A percentile compares a stretch with the other conserved stretches of the same genome.
Evolutionary conservation across 2,329 filamentous ascomycete genomes (phyloP).

Genomic region (Botrytis hyacinthi): DNA sequence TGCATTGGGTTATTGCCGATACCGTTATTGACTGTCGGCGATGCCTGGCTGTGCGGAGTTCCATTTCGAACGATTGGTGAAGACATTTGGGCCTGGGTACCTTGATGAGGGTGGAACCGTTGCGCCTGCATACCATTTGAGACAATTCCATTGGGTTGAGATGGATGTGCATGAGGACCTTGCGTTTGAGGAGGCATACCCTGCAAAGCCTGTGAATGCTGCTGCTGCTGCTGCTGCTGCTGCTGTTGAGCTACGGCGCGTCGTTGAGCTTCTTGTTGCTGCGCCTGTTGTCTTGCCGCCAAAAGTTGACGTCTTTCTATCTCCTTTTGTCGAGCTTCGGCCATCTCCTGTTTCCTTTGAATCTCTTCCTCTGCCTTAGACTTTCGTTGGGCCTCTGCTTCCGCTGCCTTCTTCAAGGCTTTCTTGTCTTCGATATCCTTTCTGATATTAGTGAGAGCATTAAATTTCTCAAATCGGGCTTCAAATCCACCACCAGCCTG

Average conservation of each 20-base stretch:
- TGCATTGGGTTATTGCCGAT: constrained; percentile 56
- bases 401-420: constrained; percentile 70
- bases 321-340: constrained; percentile 38
- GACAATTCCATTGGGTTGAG: constrained; percentile 43
- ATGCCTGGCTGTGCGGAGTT: constrained; percentile 63
- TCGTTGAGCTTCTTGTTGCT: constrained; percentile 40
- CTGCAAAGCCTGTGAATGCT: constrained; percentile 29
- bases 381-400: constrained; percentile 49
- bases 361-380: constrained; percentile 48
- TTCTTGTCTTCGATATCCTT: constrained; percentile 73
- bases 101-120: constrained; percentile 45
- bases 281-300: constrained; percentile 31
- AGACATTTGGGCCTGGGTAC: constrained; percentile 61
- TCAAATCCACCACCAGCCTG: constrained; percentile 75
- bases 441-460: constrained; percentile 83
- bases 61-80: constrained; percentile 66
- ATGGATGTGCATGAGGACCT: constrained; percentile 46
- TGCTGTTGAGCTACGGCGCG: constrained; percentile 43
- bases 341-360: constrained; percentile 42
- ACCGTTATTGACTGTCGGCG: constrained; percentile 55
- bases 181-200: constrained; percentile 32
- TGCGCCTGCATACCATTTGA: constrained; percentile 41
- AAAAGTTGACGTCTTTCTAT: constrained; percentile 30
- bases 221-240: constrained; percentile 42
- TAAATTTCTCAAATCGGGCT: constrained; percentile 85